Conservation (phyloP, 2,329 filamentous ascomycete genomes). For the Didymosphaeria variabile region DNA sequence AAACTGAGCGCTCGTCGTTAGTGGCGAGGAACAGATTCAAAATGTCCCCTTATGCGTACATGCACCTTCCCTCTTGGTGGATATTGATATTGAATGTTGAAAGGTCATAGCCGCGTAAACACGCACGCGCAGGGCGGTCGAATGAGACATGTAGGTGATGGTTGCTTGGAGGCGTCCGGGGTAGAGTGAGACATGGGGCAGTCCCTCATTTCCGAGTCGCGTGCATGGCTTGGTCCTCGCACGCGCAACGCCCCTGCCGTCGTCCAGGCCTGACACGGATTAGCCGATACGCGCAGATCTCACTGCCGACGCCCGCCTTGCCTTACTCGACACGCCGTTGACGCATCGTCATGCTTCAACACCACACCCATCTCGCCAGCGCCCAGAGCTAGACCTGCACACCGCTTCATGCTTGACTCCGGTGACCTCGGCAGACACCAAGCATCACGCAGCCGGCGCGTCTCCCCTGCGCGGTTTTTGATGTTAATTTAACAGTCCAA, state of each 20-base stretch:
- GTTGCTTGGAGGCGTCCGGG: slow-evolving; percentile 5
- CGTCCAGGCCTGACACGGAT: background rate
- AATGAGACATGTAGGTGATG: slow-evolving; percentile 14
- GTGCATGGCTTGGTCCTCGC: background rate
- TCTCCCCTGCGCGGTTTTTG: background rate
- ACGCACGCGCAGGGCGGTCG: slow-evolving; percentile 5
- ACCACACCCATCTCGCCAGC: background rate
- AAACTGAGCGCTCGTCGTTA: background rate
- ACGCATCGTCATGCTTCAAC: slow-evolving; percentile 4
- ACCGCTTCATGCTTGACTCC: slow-evolving; percentile 4
- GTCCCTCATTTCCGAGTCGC: background rate
- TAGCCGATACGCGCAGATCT: background rate
- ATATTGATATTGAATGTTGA: background rate
- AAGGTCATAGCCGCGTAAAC: background rate
- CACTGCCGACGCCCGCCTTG: background rate
- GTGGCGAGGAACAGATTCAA: background rate
- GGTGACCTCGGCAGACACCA: background rate
- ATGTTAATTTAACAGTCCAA: background rate
- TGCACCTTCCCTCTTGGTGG: slow-evolving; percentile 6
- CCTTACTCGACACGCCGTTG: background rate
- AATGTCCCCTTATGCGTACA: background rate
- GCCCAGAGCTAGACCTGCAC: background rate
- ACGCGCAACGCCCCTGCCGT: slow-evolving; percentile 11
- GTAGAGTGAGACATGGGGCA: slow-evolving; percentile 10
- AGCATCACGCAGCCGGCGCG: background rate